Evolutionary conservation across 176 grass and related monocot species (phyloP).

Genomic region (Hordeum vulgare): DNA sequence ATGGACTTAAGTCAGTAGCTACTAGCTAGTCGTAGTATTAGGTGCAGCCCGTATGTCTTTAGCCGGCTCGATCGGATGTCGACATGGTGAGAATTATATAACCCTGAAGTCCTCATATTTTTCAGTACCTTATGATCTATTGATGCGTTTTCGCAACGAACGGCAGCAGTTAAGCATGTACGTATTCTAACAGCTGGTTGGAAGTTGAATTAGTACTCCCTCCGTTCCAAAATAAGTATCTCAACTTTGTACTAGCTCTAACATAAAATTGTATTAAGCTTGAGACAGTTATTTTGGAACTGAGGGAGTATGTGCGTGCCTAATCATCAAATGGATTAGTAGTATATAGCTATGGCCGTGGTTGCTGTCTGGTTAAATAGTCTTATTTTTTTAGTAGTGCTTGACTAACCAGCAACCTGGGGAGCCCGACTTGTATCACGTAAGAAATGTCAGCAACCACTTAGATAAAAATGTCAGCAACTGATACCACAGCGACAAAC

Average conservation of each 20-base stretch:
- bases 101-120: background rate
- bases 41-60: background rate
- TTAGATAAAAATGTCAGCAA: background rate
- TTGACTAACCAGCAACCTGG: constrained; percentile 1
- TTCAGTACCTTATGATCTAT: background rate
- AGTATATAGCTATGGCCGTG: background rate
- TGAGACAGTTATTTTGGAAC: too few species aligned
- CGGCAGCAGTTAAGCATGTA: background rate
- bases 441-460: background rate
- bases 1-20: constrained; percentile 5
- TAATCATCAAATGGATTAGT: background rate
- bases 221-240: too few species aligned
- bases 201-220: background rate
- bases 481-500: background rate
- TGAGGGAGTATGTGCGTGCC: too few species aligned
- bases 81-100: background rate
- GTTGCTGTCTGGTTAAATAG: background rate
- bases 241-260: too few species aligned
- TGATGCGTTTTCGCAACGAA: background rate
- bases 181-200: background rate
- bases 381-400: background rate
- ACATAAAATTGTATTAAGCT: too few species aligned
- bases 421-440: constrained; percentile 4
- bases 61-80: background rate
- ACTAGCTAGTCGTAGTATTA: background rate